Evolutionary conservation across 352 stramenopile genomes (phyloP).

Genomic region (Globisporangium orthogonon): DNA sequence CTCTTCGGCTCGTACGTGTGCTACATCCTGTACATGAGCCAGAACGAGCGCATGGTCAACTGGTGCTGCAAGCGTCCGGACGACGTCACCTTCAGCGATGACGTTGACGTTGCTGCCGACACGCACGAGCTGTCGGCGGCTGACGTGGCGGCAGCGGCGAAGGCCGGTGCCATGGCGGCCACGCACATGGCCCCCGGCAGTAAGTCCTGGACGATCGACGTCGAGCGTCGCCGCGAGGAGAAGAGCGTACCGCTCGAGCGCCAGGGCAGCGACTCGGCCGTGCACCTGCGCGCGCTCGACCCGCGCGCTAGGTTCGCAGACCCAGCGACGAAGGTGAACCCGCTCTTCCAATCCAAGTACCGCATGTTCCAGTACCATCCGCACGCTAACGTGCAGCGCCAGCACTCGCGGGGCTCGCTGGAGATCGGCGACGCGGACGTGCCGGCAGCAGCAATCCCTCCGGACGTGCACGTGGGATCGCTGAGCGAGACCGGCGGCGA

Average conservation of each 20-base stretch:
- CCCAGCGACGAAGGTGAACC: conserved; percentile 29
- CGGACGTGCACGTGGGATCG: neutral
- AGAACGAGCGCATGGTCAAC: conserved; percentile 55
- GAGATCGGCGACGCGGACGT: neutral
- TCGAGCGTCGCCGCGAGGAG: conserved; percentile 14
- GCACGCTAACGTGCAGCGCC: conserved; percentile 12
- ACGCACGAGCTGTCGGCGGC: conserved; percentile 15
- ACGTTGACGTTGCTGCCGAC: conserved; percentile 7
- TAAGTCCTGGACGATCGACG: conserved; percentile 29
- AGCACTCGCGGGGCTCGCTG: conserved; percentile 9
- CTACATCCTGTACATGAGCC: conserved; percentile 75
- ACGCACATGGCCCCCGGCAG: neutral
- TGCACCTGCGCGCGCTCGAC: conserved; percentile 8
- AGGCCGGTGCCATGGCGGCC: neutral
- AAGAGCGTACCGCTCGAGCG: neutral
- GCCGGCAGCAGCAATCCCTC: neutral
- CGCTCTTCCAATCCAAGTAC: conserved; percentile 62
- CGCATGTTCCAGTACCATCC: conserved; percentile 62
- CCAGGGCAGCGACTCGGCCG: conserved; percentile 15
- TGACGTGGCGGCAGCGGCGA: conserved; percentile 3
- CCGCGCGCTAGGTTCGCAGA: conserved; percentile 22
- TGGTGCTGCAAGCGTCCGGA: conserved; percentile 47
- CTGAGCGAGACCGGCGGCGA: conserved; percentile 14
- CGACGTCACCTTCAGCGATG: conserved; percentile 10
- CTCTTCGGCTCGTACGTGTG: conserved; percentile 61